A percentile compares a stretch with the other conserved stretches of the same genome.
These are phyloP conservation scores for Scheffersomyces amazonensis DNA, from an alignment of 805 yeast genomes.

Conservation along the genomic window DNA sequence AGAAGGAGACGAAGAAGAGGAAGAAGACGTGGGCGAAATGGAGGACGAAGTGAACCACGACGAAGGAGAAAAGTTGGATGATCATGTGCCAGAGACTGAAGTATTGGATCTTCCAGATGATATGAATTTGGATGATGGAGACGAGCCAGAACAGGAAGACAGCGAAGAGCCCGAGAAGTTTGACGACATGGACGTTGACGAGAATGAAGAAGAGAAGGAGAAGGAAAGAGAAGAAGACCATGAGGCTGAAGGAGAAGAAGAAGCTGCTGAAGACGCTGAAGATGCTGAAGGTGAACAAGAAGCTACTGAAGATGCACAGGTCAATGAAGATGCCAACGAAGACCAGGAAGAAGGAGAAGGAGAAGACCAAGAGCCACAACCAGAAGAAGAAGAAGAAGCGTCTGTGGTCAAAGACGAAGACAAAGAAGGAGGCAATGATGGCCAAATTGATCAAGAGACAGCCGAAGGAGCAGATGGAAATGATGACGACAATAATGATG, in stretches of 20 bases:
- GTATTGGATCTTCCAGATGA: conserved; percentile 91
- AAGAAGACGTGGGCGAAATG: conserved; percentile 77
- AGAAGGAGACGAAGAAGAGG: conserved; percentile 56
- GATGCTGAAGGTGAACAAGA: conserved; percentile 24
- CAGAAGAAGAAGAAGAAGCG: conserved; percentile 27
- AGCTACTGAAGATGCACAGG: conserved; percentile 27
- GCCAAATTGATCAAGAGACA: conserved; percentile 23
- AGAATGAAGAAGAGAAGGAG: conserved; percentile 32
- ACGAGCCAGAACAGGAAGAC: conserved; percentile 45
- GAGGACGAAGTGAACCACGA: conserved; percentile 74
- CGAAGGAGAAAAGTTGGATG: conserved; percentile 67
- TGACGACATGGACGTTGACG: conserved; percentile 27
- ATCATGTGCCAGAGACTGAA: conserved; percentile 77
- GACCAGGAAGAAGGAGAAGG: conserved; percentile 26
- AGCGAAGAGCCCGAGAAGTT: conserved; percentile 20
- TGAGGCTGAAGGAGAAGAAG: conserved; percentile 12
- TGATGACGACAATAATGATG: conserved; percentile 44
- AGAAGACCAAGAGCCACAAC: conserved; percentile 25
- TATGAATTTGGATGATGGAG: conserved; percentile 81
- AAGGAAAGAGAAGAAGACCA: conserved; percentile 23
- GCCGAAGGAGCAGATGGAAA: conserved; percentile 58
- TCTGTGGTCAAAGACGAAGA: conserved; percentile 30
- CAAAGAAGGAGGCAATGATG: conserved; percentile 38
- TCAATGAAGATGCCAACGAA: conserved; percentile 14
- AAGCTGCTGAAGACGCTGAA: conserved; percentile 17